A percentile compares a stretch with the other conserved stretches of the same genome.
Evolutionary conservation across 139 green algal genomes (phyloP).

Genomic region (Helicosporidium sp.): DNA sequence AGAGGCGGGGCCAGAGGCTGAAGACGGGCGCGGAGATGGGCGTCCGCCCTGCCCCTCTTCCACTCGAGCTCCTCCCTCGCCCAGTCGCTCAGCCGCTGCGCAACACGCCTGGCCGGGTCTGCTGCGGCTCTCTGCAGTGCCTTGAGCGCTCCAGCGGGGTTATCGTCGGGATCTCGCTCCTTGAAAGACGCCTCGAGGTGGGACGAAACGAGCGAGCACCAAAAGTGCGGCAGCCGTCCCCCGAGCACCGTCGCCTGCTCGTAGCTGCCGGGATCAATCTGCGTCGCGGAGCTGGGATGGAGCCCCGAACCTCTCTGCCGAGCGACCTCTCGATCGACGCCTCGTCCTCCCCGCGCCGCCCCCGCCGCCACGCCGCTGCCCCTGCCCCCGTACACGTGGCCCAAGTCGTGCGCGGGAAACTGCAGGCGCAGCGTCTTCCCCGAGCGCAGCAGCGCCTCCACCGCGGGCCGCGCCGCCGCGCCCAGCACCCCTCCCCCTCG

Average conservation of each 20-base stretch:
- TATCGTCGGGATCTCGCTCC: too few species aligned
- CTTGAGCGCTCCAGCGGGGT: too few species aligned
- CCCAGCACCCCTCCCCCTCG: conserved; percentile 24
- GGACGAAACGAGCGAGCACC: too few species aligned
- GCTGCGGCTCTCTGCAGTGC: too few species aligned
- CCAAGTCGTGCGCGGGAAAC: conserved; percentile 77
- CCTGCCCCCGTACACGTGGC: conserved; percentile 41
- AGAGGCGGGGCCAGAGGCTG: too few species aligned
- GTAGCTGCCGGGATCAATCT: conserved; percentile 14
- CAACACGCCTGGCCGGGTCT: too few species aligned
- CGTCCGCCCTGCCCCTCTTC: too few species aligned
- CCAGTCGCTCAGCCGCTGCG: not conserved
- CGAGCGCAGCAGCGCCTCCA: conserved; percentile 7
- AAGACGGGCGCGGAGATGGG: too few species aligned
- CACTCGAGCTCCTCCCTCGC: not conserved
- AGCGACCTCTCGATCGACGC: not conserved
- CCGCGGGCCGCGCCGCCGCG: conserved; percentile 5
- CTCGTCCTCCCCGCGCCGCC: too few species aligned
- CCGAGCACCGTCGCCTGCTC: conserved; percentile 25
- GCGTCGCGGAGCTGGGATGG: not conserved
- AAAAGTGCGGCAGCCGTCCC: conserved; percentile 41
- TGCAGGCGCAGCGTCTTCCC: conserved; percentile 66
- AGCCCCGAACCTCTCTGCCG: not conserved
- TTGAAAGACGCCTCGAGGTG: too few species aligned
- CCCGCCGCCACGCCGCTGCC: conserved; percentile 1